Conservation (phyloP, 2,329 filamentous ascomycete species). For the Aureobasidium leucospermi region DNA sequence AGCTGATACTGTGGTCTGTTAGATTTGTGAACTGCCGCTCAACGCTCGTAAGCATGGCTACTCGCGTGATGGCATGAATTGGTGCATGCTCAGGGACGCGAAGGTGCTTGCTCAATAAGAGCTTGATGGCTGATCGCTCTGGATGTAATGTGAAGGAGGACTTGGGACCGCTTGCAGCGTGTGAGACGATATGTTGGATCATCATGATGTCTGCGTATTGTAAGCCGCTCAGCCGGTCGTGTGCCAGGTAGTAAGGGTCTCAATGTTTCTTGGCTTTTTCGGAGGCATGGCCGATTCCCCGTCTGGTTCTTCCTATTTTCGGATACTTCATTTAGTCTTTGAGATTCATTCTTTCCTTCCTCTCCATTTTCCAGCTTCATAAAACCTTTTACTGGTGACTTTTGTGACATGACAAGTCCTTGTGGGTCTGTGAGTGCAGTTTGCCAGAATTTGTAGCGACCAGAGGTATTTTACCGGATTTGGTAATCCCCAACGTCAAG, state of each 20-base stretch:
- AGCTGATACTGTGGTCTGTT: neutral
- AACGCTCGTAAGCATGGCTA: slow-evolving; percentile 18
- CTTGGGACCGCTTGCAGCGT: too few relatives aligned
- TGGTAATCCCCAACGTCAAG: neutral
- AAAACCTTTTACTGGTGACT: neutral
- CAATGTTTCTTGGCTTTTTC: neutral
- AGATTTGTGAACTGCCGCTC: slow-evolving; percentile 8
- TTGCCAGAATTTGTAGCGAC: too few relatives aligned
- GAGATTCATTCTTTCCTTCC: neutral
- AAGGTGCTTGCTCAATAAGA: neutral
- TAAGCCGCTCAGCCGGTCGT: neutral
- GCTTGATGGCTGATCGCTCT: too few relatives aligned
- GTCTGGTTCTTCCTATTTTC: neutral
- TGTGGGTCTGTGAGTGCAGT: too few relatives aligned
- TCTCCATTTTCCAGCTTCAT: neutral
- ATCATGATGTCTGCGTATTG: too few relatives aligned
- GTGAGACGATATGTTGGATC: too few relatives aligned
- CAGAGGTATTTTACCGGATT: neutral
- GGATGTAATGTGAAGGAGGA: neutral
- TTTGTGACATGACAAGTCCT: neutral
- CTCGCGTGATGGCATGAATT: slow-evolving; percentile 15
- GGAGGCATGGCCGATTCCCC: neutral
- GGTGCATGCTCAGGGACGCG: slow-evolving; percentile 18
- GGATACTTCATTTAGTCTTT: neutral
- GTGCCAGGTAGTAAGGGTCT: neutral